Percentiles rank a stretch among this genome's conserved stretches.
Conservation (phyloP, 257 asterid genomes). For the Gentiana macrophylla region DNA sequence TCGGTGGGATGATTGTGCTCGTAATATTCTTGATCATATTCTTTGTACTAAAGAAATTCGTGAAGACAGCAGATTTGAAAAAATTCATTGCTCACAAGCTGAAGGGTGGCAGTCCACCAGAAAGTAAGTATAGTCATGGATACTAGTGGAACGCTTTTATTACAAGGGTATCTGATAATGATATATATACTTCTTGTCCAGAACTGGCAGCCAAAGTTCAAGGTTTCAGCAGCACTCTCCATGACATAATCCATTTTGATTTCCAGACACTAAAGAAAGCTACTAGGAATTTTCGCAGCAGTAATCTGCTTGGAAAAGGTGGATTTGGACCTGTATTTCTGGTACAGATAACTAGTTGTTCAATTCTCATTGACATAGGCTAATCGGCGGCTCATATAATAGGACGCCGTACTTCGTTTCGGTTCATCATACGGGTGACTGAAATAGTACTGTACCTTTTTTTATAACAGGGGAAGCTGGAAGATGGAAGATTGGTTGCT, state of each 20-base stretch:
- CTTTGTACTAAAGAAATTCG: slow-evolving; percentile 23
- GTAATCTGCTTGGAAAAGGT: slow-evolving; percentile 58
- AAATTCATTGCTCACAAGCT: slow-evolving; percentile 15
- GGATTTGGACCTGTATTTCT: slow-evolving; percentile 75
- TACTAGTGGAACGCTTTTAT: neutral
- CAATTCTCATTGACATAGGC: too few relatives aligned
- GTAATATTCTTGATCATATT: slow-evolving; percentile 31
- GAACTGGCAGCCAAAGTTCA: slow-evolving; percentile 33
- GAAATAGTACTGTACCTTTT: neutral
- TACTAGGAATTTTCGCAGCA: slow-evolving; percentile 55
- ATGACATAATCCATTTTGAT: slow-evolving; percentile 39
- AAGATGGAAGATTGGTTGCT: slow-evolving; percentile 45
- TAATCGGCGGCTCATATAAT: too few relatives aligned
- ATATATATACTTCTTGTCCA: slow-evolving; percentile 1
- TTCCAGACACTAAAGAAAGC: slow-evolving; percentile 55
- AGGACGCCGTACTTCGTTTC: neutral
- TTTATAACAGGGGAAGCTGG: slow-evolving; percentile 43
- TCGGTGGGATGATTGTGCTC: slow-evolving; percentile 45
- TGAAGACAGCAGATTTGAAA: slow-evolving; percentile 19
- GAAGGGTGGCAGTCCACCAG: slow-evolving; percentile 20
- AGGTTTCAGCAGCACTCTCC: slow-evolving; percentile 39
- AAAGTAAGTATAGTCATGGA: slow-evolving; percentile 7
- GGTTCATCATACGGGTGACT: too few relatives aligned
- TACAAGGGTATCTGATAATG: neutral
- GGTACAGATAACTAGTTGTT: slow-evolving; percentile 23